A percentile compares a stretch with the other conserved stretches of the same genome.
phyloP scores from a whole-genome alignment of 75 land plant genomes.

The Larix kaempferi region DNA sequence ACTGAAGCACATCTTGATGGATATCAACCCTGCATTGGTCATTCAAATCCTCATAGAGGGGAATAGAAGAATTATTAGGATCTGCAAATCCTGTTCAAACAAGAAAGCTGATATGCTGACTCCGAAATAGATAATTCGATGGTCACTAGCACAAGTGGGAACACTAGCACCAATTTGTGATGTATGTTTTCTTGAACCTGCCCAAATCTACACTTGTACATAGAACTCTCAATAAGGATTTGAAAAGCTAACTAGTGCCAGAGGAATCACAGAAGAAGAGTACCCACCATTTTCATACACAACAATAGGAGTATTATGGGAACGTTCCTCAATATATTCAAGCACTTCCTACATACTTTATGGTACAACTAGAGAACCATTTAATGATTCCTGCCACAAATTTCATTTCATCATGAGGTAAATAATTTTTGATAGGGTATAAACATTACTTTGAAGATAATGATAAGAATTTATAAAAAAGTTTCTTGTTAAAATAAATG shows the following conservation, averaged over 20 bases:
- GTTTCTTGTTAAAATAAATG: too few relatives aligned
- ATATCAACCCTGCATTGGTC: not conserved
- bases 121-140: too few relatives aligned
- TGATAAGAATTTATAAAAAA: too few relatives aligned
- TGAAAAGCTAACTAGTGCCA: not conserved
- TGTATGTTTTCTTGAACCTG: too few relatives aligned
- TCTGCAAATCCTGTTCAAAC: not conserved
- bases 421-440: too few relatives aligned
- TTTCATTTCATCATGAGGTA: too few relatives aligned
- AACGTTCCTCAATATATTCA: conserved; percentile 19
- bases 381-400: not conserved
- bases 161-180: too few relatives aligned
- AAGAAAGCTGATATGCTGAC: not conserved
- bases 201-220: not conserved
- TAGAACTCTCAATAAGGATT: not conserved
- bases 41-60: not conserved
- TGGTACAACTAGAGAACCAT: not conserved
- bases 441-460: too few relatives aligned
- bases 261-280: not conserved
- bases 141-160: too few relatives aligned
- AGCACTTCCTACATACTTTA: conserved; percentile 19
- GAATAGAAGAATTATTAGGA: not conserved
- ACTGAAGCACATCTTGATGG: not conserved
- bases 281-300: conserved; percentile 27
- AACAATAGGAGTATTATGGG: conserved; percentile 25